Evolutionary conservation across 2,329 filamentous ascomycete genomes (phyloP).

Genomic region (Atkinsonella texensis): DNA sequence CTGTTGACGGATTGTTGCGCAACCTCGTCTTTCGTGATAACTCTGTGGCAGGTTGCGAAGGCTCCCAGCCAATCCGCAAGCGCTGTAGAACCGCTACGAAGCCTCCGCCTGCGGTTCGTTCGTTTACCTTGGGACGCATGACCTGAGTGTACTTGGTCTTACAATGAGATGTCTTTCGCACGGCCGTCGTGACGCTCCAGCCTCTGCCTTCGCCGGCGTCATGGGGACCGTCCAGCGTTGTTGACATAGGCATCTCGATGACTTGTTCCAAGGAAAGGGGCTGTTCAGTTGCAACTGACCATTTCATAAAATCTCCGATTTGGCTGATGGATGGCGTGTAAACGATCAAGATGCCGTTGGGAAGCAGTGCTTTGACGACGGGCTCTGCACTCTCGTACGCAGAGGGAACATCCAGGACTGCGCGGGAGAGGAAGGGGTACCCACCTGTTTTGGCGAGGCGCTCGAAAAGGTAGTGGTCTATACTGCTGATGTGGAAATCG

Average conservation of each 20-base stretch:
- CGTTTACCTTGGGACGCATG: constrained; percentile 30
- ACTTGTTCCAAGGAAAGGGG: constrained; percentile 45
- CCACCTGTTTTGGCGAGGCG: constrained; percentile 31
- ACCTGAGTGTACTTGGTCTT: constrained; percentile 21
- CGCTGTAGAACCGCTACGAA: constrained; percentile 28
- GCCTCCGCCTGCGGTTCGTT: constrained; percentile 26
- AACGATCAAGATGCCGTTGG: constrained; percentile 53
- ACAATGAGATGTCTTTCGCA: constrained; percentile 14
- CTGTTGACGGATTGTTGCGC: too few species aligned
- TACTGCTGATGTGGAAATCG: constrained; percentile 60
- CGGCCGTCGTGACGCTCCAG: constrained; percentile 49
- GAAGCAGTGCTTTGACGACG: constrained; percentile 45
- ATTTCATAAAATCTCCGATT: constrained; percentile 46
- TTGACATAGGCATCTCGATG: constrained; percentile 40
- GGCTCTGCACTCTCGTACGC: constrained; percentile 36
- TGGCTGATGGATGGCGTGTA: constrained; percentile 74
- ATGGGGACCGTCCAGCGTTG: constrained; percentile 28
- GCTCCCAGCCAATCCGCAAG: constrained; percentile 14
- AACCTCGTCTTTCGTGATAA: not conserved
- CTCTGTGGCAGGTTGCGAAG: constrained; percentile 2
- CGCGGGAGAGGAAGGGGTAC: constrained; percentile 56
- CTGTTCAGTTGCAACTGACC: constrained; percentile 38
- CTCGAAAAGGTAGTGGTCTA: constrained; percentile 48
- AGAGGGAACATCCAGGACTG: constrained; percentile 61
- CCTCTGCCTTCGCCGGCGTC: constrained; percentile 40